Evolutionary conservation across 768 basidiomycete species (phyloP), one percentile per base, ranked within the genome.

Genomic region (Leccinum subgranulosum): DNA sequence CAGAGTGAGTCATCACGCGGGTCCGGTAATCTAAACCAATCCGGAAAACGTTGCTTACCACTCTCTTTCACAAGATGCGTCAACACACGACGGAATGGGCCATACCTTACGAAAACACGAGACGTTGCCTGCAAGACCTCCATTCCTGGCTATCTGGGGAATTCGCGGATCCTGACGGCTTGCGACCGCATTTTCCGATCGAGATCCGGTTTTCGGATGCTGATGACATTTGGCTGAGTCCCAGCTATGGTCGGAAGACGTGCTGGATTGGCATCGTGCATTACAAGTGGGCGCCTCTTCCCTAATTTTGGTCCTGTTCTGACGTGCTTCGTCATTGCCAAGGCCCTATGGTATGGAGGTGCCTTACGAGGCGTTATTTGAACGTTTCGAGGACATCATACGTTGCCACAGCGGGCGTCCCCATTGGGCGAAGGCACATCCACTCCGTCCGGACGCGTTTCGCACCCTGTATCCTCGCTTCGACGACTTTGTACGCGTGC

Each of bases 251-350:
- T 53, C 81, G 84, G 56, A 77, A 75, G 69, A 94, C 90, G 8
- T 90, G 87, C 64, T 99, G 94, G 90, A 92, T 99, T 58, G 97
- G 97, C n/a, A 85, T 98, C 53, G 84, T 97, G n/a, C 92, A 95
- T 68, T 99, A 87, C 77, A 93, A 92, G 96, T 98, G 57, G 66
- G 90, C 5, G 10, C 17, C n/a, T 25, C 29, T 10, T 12, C 27
- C 31, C 6, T 17, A 6, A 27, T 48, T 15, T 5, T 28, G 47
- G 47, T 48, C 4, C 14, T 28, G 27, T 17, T 19, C 47, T 28
- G n/a, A 31, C 49, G n/a, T 21, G 33, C 12, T n/a, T 50, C 17
- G 29, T 31, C 29, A n/a, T 33, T 10, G 4, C 4, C 17, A 96
- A 23, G 94, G 66, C 94, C 94, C 3, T 98, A 94, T 68, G 88